Evolutionary conservation across 768 basidiomycete genomes (phyloP).

Genomic region (Rhizopogon vesiculosus): DNA sequence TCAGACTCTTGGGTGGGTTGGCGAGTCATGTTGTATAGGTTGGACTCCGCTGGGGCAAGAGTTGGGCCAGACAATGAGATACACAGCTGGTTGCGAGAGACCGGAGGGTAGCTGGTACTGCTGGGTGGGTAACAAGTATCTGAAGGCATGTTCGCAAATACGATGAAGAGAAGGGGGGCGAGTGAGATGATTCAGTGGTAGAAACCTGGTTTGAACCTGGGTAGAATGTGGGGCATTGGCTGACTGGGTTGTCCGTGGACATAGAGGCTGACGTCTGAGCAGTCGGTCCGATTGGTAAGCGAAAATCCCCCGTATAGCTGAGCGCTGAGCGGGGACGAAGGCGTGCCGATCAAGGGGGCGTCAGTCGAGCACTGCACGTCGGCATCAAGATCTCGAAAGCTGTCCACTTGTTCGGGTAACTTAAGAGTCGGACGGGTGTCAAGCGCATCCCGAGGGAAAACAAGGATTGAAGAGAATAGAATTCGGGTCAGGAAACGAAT

Average conservation of each 20-base stretch:
- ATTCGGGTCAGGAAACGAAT: no score
- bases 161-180: not conserved
- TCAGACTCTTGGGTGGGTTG: not conserved
- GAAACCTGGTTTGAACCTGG: not conserved
- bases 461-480: no score
- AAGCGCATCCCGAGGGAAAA: no score
- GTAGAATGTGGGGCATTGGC: not conserved
- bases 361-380: no score
- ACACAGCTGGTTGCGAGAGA: conserved; percentile 12
- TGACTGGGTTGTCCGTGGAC: not conserved
- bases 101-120: conserved; percentile 4
- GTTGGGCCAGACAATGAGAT: conserved; percentile 19
- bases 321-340: no score
- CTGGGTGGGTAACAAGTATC: conserved; percentile 10
- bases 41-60: conserved; percentile 14
- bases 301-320: no score
- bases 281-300: no score
- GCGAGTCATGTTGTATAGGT: conserved; percentile 1
- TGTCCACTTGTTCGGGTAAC: no score
- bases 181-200: not conserved
- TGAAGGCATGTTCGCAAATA: not conserved
- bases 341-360: no score
- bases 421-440: no score
- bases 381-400: no score
- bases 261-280: not conserved